phyloP scores from a whole-genome alignment of 2,329 filamentous ascomycete genomes.

The Calcarisporium arbuscula region DNA sequence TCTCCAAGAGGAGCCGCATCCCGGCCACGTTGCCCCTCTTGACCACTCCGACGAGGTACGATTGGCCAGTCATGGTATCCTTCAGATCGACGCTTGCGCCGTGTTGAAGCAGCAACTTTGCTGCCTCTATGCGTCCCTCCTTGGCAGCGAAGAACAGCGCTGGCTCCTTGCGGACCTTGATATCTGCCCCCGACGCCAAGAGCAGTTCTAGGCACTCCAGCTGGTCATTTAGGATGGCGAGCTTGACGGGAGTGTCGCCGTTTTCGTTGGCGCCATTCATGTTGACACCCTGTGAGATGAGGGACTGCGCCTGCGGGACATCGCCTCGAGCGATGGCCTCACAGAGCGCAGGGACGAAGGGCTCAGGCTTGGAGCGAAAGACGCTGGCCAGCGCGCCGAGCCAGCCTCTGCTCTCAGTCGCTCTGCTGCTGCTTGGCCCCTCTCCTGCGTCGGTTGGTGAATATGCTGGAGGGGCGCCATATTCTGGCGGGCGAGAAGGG shows the following conservation, averaged over 20 bases:
- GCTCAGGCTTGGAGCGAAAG: constrained; percentile 28
- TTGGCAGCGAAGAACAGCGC: constrained; percentile 27
- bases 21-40: constrained; percentile 18
- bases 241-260: constrained; percentile 26
- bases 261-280: constrained; percentile 30
- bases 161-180: constrained; percentile 19
- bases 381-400: constrained; percentile 26
- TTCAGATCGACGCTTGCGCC: constrained; percentile 24
- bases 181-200: constrained; percentile 23
- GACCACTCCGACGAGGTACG: constrained; percentile 23
- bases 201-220: constrained; percentile 25
- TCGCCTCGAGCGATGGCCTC: constrained; percentile 26
- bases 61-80: constrained; percentile 21
- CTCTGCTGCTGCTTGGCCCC: too few relatives aligned
- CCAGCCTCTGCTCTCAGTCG: too few relatives aligned
- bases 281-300: constrained; percentile 28
- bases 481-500: too few relatives aligned
- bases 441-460: too few relatives aligned
- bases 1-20: constrained; percentile 21
- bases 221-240: constrained; percentile 26
- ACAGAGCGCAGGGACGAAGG: constrained; percentile 29
- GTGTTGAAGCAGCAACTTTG: constrained; percentile 19
- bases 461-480: too few relatives aligned
- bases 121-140: constrained; percentile 20
- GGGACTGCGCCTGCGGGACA: constrained; percentile 23